Base-by-base conservation (phyloP, 2,329 filamentous ascomycete genomes). In the Diplocarpon mali region DNA sequence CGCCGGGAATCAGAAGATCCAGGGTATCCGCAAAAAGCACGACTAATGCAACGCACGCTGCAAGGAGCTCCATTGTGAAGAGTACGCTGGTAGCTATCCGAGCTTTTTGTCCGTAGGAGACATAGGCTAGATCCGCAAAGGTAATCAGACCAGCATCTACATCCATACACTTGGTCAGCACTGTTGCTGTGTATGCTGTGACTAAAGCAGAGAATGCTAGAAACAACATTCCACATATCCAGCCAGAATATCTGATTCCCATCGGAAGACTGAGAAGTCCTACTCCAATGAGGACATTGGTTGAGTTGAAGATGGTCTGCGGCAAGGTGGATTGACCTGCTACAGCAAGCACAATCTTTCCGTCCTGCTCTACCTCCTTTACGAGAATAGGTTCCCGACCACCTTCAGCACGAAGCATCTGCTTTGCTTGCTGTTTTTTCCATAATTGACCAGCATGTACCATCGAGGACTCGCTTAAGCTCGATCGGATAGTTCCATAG, bases 241-340 rank as follows among this genome's bases (percentile, higher is more conserved):
- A 95, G 40, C 88, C 90, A 11, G 85, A 80, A 62, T 94, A 88
- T 57, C 81, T 86, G 57, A 96, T 70, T 5, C 85, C 90, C 59
- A 96, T 73, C 5, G 90, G 92, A 43, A 98, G 69, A 63, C 86
- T 93, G 40, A 98, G 72, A 27, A 98, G 68, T 1, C 90, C 90
- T 27, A 98, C 82, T 13, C 89, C 89, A 49, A 95, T 90, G 47
- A 95, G 69, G 40, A 93, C 86, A 52, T 71, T 74, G 24, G 43
- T 90, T 2, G 87, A 93, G 65, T 98, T 98, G 71, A 96, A 94
- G 50, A 95, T 76, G 6, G 90, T 96, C 67, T 96, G 90, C 0
- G 88, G 88, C 13, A 96, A 71, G 1, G 90, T 98, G n/a, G 87
- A 94, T 67, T 93, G 88, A 32, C 90, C 90, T 50, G 94, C 83